phyloP scores from a whole-genome alignment of 139 green algal species.

The Coccomyxa sp. region DNA sequence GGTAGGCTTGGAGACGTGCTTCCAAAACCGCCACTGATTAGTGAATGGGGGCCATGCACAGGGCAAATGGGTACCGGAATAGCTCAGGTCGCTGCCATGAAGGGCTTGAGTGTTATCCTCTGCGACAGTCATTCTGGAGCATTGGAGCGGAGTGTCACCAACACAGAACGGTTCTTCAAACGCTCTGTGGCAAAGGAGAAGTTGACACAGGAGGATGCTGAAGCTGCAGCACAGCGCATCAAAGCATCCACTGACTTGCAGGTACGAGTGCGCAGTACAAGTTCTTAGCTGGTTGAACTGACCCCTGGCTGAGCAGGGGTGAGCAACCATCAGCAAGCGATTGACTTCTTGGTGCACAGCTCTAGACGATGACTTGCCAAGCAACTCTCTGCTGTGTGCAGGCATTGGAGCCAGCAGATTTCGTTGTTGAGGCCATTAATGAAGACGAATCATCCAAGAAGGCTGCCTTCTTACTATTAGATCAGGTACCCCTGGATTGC shows the following conservation, averaged over 20 bases:
- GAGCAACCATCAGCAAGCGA: not conserved
- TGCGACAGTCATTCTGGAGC: constrained; percentile 25
- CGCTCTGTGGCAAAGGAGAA: not conserved
- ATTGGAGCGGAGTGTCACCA: constrained; percentile 10
- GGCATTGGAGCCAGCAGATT: constrained; percentile 54
- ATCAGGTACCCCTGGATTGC: constrained; percentile 34
- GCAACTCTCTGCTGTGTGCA: constrained; percentile 9
- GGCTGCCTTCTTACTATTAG: constrained; percentile 1
- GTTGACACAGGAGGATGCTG: constrained; percentile 2
- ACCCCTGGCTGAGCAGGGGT: not conserved
- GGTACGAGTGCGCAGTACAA: not conserved
- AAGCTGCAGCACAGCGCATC: not conserved
- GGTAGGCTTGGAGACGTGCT: not conserved
- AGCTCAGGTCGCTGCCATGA: constrained; percentile 49
- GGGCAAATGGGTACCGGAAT: constrained; percentile 45
- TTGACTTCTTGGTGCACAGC: too few species aligned
- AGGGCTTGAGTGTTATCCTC: constrained; percentile 41
- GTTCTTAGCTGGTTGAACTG: not conserved
- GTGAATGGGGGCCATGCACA: not conserved
- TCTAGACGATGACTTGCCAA: not conserved
- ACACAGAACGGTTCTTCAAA: not conserved
- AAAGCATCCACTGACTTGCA: not conserved
- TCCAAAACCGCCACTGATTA: not conserved
- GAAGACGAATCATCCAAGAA: constrained; percentile 81
- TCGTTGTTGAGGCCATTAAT: constrained; percentile 82